These are phyloP conservation scores for Claviceps capensis DNA, from an alignment of 2,329 filamentous ascomycete species.

Conservation along the genomic window DNA sequence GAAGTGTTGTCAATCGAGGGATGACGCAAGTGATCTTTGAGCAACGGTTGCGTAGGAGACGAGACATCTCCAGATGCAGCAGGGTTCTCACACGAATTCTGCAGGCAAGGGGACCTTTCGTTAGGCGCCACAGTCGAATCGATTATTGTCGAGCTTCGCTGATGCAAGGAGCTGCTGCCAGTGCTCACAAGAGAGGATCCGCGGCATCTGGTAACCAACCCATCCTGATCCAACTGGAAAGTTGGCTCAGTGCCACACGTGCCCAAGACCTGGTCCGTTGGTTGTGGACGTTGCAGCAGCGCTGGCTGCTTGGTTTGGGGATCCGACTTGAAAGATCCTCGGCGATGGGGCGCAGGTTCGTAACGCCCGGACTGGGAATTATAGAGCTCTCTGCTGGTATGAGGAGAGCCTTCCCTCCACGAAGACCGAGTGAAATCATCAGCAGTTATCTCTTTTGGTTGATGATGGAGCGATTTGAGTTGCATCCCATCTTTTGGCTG, in stretches of 20 bases:
- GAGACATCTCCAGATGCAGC: slow-evolving; percentile 24
- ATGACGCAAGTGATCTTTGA: slow-evolving; percentile 15
- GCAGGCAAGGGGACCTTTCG: slow-evolving; percentile 33
- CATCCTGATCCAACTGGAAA: slow-evolving; percentile 52
- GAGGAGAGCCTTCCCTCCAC: slow-evolving; percentile 57
- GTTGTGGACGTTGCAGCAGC: slow-evolving; percentile 60
- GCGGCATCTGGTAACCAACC: slow-evolving; percentile 58
- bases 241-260: slow-evolving; percentile 81
- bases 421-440: slow-evolving; percentile 82
- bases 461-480: slow-evolving; percentile 40
- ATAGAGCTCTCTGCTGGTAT: slow-evolving; percentile 63
- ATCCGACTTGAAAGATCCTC: slow-evolving; percentile 56
- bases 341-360: slow-evolving; percentile 72
- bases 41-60: slow-evolving; percentile 9
- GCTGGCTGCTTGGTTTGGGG: slow-evolving; percentile 56
- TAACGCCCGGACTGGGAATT: slow-evolving; percentile 94
- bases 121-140: slow-evolving; percentile 27
- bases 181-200: slow-evolving; percentile 88
- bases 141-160: slow-evolving; percentile 35
- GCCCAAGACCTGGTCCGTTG: slow-evolving; percentile 58
- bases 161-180: slow-evolving; percentile 57
- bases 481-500: slow-evolving; percentile 39
- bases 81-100: slow-evolving; percentile 36
- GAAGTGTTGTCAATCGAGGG: slow-evolving; percentile 24
- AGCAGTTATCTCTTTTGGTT: slow-evolving; percentile 69